Evolutionary conservation across 1,284 basidiomycete species (phyloP), one percentile per base, ranked within the genome.

Genomic region (Ustilago tritici): DNA sequence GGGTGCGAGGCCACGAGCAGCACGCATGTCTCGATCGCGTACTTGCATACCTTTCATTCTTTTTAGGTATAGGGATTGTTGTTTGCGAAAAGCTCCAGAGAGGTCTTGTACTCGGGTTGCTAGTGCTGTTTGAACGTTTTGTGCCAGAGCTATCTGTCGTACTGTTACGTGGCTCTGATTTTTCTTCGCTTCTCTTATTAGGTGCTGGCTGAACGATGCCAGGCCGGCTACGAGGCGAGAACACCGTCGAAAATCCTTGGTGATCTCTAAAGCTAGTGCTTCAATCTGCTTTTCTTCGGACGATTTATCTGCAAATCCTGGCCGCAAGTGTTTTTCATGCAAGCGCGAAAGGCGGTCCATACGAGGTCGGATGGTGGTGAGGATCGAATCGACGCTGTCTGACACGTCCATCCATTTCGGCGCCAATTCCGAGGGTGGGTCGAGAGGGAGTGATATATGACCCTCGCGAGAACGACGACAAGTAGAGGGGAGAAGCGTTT

Each of bases 41-140:
- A 82, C 74, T 38, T 86, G 81, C 64, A 79, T 65, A 90, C 95
- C 88, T 84, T 96, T 80, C 64, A 86, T 77, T 2, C 95, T 94
- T 87, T 96, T 93, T 91, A 99, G 93, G 87, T 99, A 99, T 36
- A 95, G 92, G 64, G 93, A 91, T 87, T 99, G 97, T 88, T 97
- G 98, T 89, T 96, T 98, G 70, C 97, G 90, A 85, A 99, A 99
- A n/a, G 92, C 89, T 23, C 92, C 93, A 81, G 93, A 95, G 56
- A 95, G 89, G 80, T 95, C 93, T 88, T 99, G 97, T 11, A 98
- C 91, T 84, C 95, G 93, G 31, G 93, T 94, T 23, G 97, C 97
- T 43, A 99, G 90, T 12, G 92, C 95, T 36, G 95, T 92, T 87
- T 99, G 96, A n/a, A 98, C 94, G 85, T 99, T 99, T 88, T 94